Evolutionary conservation across 169 alveolate species (phyloP).

Genomic region (Eimeria necatrix): DNA sequence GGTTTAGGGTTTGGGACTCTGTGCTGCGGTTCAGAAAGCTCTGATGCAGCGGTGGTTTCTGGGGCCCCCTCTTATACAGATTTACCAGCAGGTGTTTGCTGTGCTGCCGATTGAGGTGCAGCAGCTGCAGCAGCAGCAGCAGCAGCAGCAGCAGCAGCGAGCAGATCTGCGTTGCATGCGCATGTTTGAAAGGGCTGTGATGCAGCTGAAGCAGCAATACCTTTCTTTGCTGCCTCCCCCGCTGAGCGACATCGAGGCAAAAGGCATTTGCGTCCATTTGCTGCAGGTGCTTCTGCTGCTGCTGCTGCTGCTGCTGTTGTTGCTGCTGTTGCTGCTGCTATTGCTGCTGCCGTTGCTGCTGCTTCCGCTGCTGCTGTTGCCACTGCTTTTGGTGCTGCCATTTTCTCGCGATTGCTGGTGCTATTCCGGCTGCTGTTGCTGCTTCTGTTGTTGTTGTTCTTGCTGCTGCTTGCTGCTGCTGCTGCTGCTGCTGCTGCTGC

Average conservation of each 20-base stretch:
- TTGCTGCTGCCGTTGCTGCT: not conserved
- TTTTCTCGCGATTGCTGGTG: not conserved
- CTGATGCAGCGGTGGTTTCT: slow-evolving; percentile 15
- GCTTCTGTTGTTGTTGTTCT: too few relatives aligned
- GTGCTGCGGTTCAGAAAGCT: not conserved
- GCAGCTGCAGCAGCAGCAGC: slow-evolving; percentile 54
- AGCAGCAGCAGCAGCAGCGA: slow-evolving; percentile 50
- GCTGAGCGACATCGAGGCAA: slow-evolving; percentile 31
- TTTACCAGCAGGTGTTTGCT: slow-evolving; percentile 49
- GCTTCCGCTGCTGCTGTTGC: not conserved
- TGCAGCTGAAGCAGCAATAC: slow-evolving; percentile 59
- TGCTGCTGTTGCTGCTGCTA: slow-evolving; percentile 6
- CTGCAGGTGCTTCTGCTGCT: slow-evolving; percentile 44
- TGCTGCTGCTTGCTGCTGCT: too few relatives aligned
- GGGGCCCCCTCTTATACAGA: not conserved
- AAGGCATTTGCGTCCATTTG: slow-evolving; percentile 5
- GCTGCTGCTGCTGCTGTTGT: slow-evolving; percentile 27
- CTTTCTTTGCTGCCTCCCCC: slow-evolving; percentile 55
- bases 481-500: too few relatives aligned
- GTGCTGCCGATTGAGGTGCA: slow-evolving; percentile 51
- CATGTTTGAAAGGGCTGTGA: slow-evolving; percentile 28
- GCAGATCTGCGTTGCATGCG: slow-evolving; percentile 19
- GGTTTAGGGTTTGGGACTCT: not conserved
- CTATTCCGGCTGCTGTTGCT: not conserved
- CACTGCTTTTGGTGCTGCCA: not conserved